Evolutionary conservation across 148 eudicot species (phyloP), one percentile per base, ranked within the genome.

Genomic region (Beta vulgaris): DNA sequence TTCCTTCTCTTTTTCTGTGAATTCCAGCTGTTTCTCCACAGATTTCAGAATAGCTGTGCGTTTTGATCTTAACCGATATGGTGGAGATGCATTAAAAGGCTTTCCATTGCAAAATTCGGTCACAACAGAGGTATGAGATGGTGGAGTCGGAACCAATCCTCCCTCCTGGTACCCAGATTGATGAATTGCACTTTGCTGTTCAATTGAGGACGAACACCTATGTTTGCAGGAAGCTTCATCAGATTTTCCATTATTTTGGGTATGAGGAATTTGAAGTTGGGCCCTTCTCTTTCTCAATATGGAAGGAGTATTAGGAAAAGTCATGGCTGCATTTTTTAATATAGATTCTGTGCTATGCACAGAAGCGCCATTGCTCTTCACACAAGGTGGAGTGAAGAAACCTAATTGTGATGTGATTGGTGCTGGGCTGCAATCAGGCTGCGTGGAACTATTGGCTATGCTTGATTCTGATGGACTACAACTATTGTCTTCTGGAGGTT

Each of bases 11-110:
- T 78, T 78, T 59, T 83, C 85, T 69, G 86, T 71, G 76, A 93
- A 93, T 75, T 90, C 86, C 26, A 93, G 95, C 81, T 91, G 90
- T 80, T 90, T 93, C 84, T 93, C 98, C 63, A 93, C 85, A 53
- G 95, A 87, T 76, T 90, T 93, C 63, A 74, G 31, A 51, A 85
- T 25, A 32, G 97, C 81, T 37, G 88, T 86, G 25, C 98, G 88
- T 54, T 90, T 87, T 29, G 90, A 73, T 75, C 90, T 86, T 62
- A 90, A 82, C 69, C 93, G 81, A 73, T 93, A 91, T 23, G 95
- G 91, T 40, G 98, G 98, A 81, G 98, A 93, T 28, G 90, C 90
- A 88, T 88, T 88, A 75, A 83, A 85, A 21, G 86, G 68, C 80
- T 85, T 83, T 36, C 83, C 78, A 79, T 72, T 84, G 68, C 73